Conservation (phyloP, 2,329 filamentous ascomycete species). For the Pleoardoris graminearum region DNA sequence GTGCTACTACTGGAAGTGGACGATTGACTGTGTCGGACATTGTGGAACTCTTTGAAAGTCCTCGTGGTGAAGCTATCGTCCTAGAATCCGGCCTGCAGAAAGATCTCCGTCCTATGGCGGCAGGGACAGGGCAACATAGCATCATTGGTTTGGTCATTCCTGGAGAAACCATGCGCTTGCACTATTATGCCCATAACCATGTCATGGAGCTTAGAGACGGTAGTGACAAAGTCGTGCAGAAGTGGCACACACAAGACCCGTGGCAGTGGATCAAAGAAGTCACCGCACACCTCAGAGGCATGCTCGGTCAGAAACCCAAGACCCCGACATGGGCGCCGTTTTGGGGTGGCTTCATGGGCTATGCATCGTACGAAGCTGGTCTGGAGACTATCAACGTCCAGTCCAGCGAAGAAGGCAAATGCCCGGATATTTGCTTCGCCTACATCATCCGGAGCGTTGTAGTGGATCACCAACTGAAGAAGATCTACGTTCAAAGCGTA, state of each 20-base stretch:
- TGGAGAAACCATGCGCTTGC: slow-evolving; percentile 51
- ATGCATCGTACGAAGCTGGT: slow-evolving; percentile 82
- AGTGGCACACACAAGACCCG: slow-evolving; percentile 35
- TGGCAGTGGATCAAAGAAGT: slow-evolving; percentile 48
- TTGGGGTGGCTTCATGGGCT: slow-evolving; percentile 82
- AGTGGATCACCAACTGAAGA: slow-evolving; percentile 68
- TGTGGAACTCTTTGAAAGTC: slow-evolving; percentile 41
- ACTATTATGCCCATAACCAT: slow-evolving; percentile 36
- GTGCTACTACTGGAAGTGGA: slow-evolving; percentile 40
- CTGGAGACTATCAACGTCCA: slow-evolving; percentile 62
- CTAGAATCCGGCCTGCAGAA: slow-evolving; percentile 54
- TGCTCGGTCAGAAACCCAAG: slow-evolving; percentile 21
- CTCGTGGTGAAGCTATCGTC: slow-evolving; percentile 46
- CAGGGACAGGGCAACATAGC: slow-evolving; percentile 66
- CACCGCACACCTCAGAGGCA: slow-evolving; percentile 42
- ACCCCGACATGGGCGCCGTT: slow-evolving; percentile 59
- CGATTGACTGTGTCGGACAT: slow-evolving; percentile 43
- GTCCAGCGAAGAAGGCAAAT: slow-evolving; percentile 41
- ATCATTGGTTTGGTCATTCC: slow-evolving; percentile 70
- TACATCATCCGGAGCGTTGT: slow-evolving; percentile 80
- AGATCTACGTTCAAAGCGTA: slow-evolving; percentile 71
- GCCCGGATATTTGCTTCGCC: slow-evolving; percentile 72
- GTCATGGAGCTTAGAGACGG: slow-evolving; percentile 38
- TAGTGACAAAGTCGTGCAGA: slow-evolving; percentile 28
- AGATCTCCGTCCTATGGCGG: slow-evolving; percentile 45